Percentiles rank a stretch among this genome's conserved stretches.
phyloP scores from a whole-genome alignment of 202 grass and related monocot species.

The Carex arenaria region DNA sequence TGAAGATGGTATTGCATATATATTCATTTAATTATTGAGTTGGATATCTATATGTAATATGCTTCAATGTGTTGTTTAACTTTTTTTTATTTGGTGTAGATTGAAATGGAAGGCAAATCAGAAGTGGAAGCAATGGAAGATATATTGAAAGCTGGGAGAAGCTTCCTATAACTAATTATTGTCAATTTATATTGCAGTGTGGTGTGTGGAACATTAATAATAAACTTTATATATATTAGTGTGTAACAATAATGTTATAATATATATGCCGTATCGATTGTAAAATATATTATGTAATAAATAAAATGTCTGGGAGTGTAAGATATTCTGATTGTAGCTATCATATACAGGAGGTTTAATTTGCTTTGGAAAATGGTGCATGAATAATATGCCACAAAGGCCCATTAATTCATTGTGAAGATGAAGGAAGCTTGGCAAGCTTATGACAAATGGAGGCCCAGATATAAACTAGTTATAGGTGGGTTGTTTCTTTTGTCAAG shows the following conservation, averaged over 20 bases:
- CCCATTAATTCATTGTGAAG: neutral
- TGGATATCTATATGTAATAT: neutral
- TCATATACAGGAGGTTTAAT: neutral
- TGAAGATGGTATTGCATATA: neutral
- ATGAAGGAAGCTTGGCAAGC: neutral
- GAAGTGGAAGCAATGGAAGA: neutral
- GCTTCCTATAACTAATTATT: slow-evolving; percentile 1
- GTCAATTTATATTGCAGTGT: slow-evolving; percentile 10
- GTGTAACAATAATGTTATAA: neutral
- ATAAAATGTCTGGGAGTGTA: neutral
- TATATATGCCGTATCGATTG: neutral
- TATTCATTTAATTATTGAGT: neutral
- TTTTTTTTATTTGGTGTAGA: neutral
- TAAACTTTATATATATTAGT: neutral
- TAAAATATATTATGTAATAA: neutral
- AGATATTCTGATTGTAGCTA: neutral
- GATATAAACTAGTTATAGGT: neutral
- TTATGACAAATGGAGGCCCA: neutral
- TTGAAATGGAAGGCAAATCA: neutral
- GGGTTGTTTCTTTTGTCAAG: neutral
- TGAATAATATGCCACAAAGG: neutral
- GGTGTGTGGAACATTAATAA: neutral
- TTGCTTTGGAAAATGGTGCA: neutral
- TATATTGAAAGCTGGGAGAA: neutral
- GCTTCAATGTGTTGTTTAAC: neutral